phyloP scores from a whole-genome alignment of 139 green algal species.

The Volvox reticuliferus region DNA sequence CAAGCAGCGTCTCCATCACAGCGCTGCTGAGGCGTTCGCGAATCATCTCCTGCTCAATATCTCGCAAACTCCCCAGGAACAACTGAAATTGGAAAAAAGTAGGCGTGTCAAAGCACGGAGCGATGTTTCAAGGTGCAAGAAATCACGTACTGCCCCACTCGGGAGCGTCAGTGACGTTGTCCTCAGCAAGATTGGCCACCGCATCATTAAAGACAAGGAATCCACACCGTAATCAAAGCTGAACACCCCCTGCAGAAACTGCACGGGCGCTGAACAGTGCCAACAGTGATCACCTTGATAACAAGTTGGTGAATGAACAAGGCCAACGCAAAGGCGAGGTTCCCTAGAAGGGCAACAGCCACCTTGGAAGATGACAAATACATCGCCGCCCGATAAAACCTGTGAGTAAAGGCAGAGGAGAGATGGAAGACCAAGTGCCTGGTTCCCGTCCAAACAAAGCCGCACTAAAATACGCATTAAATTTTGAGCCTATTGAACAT shows the following conservation, averaged over 20 bases:
- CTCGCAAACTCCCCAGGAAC: constrained; percentile 93
- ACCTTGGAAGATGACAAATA: constrained; percentile 96
- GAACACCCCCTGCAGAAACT: too few relatives aligned
- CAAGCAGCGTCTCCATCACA: constrained; percentile 97
- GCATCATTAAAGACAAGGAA: too few relatives aligned
- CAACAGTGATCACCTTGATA: constrained; percentile 70
- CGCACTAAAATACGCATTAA: too few relatives aligned
- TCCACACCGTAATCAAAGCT: too few relatives aligned
- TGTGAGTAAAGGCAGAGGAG: constrained; percentile 46
- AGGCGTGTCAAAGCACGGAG: background rate
- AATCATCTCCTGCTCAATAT: constrained; percentile 95
- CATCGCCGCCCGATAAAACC: constrained; percentile 94
- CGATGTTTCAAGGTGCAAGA: too few relatives aligned
- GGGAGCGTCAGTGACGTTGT: too few relatives aligned
- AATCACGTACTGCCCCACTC: too few relatives aligned
- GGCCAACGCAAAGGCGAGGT: constrained; percentile 89
- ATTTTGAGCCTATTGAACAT: too few relatives aligned
- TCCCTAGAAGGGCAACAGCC: constrained; percentile 91
- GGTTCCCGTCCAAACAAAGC: background rate
- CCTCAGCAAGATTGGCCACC: too few relatives aligned
- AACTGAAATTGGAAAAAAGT: constrained; percentile 65
- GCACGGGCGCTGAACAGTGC: too few relatives aligned
- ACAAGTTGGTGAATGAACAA: constrained; percentile 83
- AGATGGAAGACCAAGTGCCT: background rate
- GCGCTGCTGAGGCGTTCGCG: constrained; percentile 86